phyloP scores from a whole-genome alignment of 305 asterid genomes.

The Salvia sclarea region DNA sequence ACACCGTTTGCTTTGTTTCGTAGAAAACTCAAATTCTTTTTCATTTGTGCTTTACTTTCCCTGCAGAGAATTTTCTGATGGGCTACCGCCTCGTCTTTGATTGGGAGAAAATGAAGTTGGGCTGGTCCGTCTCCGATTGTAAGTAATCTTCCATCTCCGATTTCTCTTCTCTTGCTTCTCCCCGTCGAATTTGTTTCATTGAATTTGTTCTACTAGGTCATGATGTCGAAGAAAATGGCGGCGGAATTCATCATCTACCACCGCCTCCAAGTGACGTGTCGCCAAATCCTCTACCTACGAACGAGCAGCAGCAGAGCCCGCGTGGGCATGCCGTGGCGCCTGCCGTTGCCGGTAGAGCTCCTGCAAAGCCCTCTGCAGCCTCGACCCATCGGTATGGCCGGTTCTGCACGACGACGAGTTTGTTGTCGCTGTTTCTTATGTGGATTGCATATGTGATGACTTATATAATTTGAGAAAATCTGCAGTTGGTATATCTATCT shows the following conservation, averaged over 20 bases:
- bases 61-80: slow-evolving; percentile 71
- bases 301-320: slow-evolving; percentile 49
- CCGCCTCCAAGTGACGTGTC: slow-evolving; percentile 50
- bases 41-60: background rate
- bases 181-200: background rate
- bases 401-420: background rate
- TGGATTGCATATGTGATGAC: slow-evolving; percentile 33
- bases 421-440: slow-evolving; percentile 44
- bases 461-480: slow-evolving; percentile 29
- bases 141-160: slow-evolving; percentile 40
- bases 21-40: background rate
- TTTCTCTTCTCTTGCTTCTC: background rate
- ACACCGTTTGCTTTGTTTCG: slow-evolving; percentile 3
- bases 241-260: slow-evolving; percentile 33
- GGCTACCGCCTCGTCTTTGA: slow-evolving; percentile 84
- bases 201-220: slow-evolving; percentile 43
- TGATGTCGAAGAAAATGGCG: slow-evolving; percentile 36
- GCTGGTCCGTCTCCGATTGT: slow-evolving; percentile 81
- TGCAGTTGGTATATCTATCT: slow-evolving; percentile 30
- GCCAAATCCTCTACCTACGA: slow-evolving; percentile 60
- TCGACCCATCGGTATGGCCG: slow-evolving; percentile 28
- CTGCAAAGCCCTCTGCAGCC: slow-evolving; percentile 49
- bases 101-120: slow-evolving; percentile 70
- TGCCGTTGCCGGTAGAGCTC: slow-evolving; percentile 66
- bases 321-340: slow-evolving; percentile 54